Evolutionary conservation across 2,329 filamentous ascomycete species (phyloP).

Genomic region (Cladobotryum protrusum): DNA sequence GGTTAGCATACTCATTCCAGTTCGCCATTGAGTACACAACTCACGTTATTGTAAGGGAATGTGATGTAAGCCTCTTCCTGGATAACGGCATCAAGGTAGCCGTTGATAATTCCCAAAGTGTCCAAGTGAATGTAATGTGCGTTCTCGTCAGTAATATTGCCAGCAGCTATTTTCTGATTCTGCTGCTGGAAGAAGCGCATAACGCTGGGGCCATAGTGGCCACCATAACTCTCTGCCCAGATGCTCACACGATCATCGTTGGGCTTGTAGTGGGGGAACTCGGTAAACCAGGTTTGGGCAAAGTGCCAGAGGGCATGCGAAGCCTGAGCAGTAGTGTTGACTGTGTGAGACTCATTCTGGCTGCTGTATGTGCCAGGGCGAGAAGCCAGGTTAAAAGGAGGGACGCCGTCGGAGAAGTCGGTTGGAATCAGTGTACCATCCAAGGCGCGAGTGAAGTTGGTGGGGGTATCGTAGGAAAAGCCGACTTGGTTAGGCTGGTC

Average conservation of each 20-base stretch:
- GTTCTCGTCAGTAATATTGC: conserved; percentile 28
- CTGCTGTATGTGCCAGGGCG: conserved; percentile 29
- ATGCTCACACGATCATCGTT: conserved; percentile 52
- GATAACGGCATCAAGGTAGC: conserved; percentile 57
- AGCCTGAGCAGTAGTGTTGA: conserved; percentile 49
- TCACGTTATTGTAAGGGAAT: conserved; percentile 56
- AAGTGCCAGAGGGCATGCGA: conserved; percentile 59
- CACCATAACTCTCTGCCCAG: conserved; percentile 64
- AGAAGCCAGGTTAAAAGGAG: conserved; percentile 31
- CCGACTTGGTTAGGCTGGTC: conserved; percentile 61
- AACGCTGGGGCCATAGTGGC: conserved; percentile 62
- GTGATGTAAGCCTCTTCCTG: conserved; percentile 51
- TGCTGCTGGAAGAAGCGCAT: conserved; percentile 53
- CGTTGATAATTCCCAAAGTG: conserved; percentile 65
- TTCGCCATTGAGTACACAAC: conserved; percentile 2
- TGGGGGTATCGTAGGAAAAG: conserved; percentile 58
- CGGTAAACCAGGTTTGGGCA: conserved; percentile 52
- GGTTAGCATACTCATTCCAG: not conserved
- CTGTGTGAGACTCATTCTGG: conserved; percentile 22
- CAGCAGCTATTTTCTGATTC: conserved; percentile 43
- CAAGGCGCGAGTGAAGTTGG: conserved; percentile 55
- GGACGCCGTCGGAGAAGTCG: conserved; percentile 32
- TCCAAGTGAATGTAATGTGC: conserved; percentile 48
- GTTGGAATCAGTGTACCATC: conserved; percentile 45
- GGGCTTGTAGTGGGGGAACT: conserved; percentile 54